These are phyloP conservation scores for Colletotrichum sp. DNA, from an alignment of 2,329 filamentous ascomycete species.

Conservation along the genomic window DNA sequence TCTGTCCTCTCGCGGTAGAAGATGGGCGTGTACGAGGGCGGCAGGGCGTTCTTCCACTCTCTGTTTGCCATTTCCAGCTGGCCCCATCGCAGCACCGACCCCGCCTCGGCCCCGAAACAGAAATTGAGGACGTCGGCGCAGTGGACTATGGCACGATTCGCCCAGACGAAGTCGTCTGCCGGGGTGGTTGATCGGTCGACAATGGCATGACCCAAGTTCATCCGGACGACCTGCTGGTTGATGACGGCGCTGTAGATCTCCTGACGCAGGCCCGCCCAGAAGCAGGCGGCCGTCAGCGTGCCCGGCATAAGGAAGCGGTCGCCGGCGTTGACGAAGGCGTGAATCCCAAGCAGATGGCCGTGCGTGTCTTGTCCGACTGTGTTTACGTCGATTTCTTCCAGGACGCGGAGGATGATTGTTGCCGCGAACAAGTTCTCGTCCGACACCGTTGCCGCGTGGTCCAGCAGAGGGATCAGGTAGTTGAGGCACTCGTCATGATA, in stretches of 20 bases:
- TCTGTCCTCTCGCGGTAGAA: constrained; percentile 25
- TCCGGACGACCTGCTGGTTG: constrained; percentile 49
- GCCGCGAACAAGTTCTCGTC: constrained; percentile 62
- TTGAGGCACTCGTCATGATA: constrained; percentile 61
- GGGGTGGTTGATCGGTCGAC: constrained; percentile 54
- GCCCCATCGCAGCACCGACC: constrained; percentile 17
- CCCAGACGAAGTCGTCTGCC: constrained; percentile 60
- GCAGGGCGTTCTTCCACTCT: constrained; percentile 22
- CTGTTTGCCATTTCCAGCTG: constrained; percentile 22
- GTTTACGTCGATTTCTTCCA: constrained; percentile 57
- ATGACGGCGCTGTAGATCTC: constrained; percentile 64
- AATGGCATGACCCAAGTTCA: constrained; percentile 52
- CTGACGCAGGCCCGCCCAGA: constrained; percentile 63
- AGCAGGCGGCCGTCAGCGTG: constrained; percentile 56
- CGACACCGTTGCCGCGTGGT: constrained; percentile 38
- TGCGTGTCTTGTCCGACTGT: constrained; percentile 49
- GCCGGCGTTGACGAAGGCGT: constrained; percentile 50
- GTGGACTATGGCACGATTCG: constrained; percentile 67
- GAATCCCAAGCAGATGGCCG: constrained; percentile 50
- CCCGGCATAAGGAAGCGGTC: constrained; percentile 33
- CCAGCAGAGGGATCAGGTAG: constrained; percentile 52
- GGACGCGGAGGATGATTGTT: constrained; percentile 60
- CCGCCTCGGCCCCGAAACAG: constrained; percentile 55
- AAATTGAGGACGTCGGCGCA: constrained; percentile 68
- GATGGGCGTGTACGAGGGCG: constrained; percentile 22